Percentiles rank a stretch among this genome's conserved stretches.
Conservation (phyloP, 192 early-diverging fungal species). For the Coemansia sp. region DNA sequence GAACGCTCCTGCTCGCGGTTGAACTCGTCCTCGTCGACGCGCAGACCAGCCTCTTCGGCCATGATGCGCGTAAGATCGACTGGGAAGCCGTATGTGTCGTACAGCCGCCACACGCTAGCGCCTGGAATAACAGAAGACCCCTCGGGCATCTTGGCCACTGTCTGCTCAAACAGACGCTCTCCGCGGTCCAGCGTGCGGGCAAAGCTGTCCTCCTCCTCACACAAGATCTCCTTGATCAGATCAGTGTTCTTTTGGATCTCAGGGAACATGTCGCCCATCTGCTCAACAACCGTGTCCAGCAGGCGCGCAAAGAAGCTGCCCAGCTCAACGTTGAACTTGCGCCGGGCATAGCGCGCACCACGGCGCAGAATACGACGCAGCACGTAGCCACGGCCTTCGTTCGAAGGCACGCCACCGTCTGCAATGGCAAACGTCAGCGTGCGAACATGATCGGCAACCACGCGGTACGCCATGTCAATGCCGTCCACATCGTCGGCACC, state of each 20-base stretch:
- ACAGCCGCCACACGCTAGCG: constrained; percentile 93
- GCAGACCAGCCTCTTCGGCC: constrained; percentile 93
- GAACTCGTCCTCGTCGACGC: constrained; percentile 84
- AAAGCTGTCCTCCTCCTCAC: constrained; percentile 95
- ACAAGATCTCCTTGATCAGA: constrained; percentile 90
- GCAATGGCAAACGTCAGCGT: constrained; percentile 95
- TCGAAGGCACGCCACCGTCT: constrained; percentile 94
- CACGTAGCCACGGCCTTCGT: constrained; percentile 98
- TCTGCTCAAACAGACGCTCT: constrained; percentile 87
- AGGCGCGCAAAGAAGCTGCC: constrained; percentile 92
- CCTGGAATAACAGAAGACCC: constrained; percentile 69
- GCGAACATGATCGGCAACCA: constrained; percentile 96
- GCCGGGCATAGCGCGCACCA: constrained; percentile 91
- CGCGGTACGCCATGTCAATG: constrained; percentile 96
- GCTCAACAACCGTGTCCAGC: constrained; percentile 84
- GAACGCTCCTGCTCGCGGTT: constrained; percentile 73
- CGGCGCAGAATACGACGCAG: constrained; percentile 93
- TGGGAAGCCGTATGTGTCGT: constrained; percentile 99
- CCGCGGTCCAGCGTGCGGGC: constrained; percentile 96
- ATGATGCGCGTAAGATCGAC: constrained; percentile 95
- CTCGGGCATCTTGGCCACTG: constrained; percentile 56
- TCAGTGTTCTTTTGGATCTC: constrained; percentile 76
- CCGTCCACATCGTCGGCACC: constrained; percentile 92
- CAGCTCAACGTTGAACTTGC: constrained; percentile 85
- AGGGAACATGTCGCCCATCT: constrained; percentile 92